Evolutionary conservation across 225 moss, liverwort and hornwort species (phyloP), one percentile per base, ranked within the genome.

Genomic region (Thuidium tamariscinum): DNA sequence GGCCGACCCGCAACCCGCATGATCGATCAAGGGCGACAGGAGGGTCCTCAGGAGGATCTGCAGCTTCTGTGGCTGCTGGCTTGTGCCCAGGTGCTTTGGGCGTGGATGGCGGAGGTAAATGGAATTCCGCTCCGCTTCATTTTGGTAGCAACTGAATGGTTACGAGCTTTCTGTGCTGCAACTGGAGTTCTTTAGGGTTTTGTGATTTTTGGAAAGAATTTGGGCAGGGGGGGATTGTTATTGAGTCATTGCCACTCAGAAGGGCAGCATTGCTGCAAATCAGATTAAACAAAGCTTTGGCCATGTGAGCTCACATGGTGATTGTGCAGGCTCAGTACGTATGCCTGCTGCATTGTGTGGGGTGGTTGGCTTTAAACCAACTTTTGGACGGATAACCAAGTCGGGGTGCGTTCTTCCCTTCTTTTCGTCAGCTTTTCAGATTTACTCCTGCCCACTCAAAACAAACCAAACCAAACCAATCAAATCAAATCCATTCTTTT

Each of bases 1-100:
- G 88, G 81, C 27, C 88, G 16, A 88, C 88, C 48, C 85, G 88
- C 59, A 95, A 96, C 90, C 96, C 96, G 23, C 92, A 95, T 61
- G 94, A 93, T 46, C 87, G 70, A 79, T 70, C 88, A 21, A 93
- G 87, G 86, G 87, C 89, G 6, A 85, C 95, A 17, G 96, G 96
- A 69, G 96, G 96, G 4, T 96, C 96, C 65, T 96, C 96, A 32
- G 96, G 96, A 77, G 96, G 96, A 30, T 96, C 96, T 60, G 96
- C 95, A 62, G 94, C 89, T 21, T 68, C 84, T 12, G 96, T 96
- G 69, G 94, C 95, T 26, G 90, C 92, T 84, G 96, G 96, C 73
- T 91, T 95, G n/a, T 91, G 93, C 75, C 95, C 96, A 55, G 95
- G 87, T 42, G 96, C 96, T 13, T 90, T 96, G 62, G 96, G 96